A percentile compares a stretch with the other conserved stretches of the same genome.
Evolutionary conservation across 2,329 filamentous ascomycete species (phyloP).

Genomic region (Nannizziopsis barbatae): DNA sequence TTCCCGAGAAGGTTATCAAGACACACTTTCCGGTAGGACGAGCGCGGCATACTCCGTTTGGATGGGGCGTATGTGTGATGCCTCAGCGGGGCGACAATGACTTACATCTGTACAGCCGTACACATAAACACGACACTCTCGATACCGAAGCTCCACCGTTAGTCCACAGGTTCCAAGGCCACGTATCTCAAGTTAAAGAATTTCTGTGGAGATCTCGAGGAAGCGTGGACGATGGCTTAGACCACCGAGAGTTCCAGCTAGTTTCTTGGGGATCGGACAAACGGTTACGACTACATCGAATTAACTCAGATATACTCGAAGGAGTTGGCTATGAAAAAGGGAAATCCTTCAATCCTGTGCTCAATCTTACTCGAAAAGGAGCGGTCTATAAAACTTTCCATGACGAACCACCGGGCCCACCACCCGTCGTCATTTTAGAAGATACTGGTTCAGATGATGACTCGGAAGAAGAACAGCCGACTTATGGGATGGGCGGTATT

Average conservation of each 20-base stretch:
- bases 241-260: conserved; percentile 81
- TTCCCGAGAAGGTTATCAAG: conserved; percentile 63
- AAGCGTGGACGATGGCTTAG: conserved; percentile 53
- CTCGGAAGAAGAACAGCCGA: neutral
- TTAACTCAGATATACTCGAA: conserved; percentile 53
- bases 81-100: conserved; percentile 78
- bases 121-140: conserved; percentile 24
- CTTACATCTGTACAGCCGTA: conserved; percentile 70
- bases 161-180: conserved; percentile 44
- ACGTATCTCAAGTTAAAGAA: conserved; percentile 64
- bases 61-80: conserved; percentile 76
- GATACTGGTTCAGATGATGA: neutral
- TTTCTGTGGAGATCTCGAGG: conserved; percentile 82
- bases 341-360: conserved; percentile 49
- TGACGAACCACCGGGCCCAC: conserved; percentile 30
- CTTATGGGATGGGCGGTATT: conserved; percentile 39
- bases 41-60: conserved; percentile 83
- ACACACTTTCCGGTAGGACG: conserved; percentile 85
- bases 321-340: conserved; percentile 65
- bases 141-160: conserved; percentile 31
- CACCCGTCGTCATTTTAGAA: neutral
- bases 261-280: conserved; percentile 88
- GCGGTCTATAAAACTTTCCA: conserved; percentile 78
- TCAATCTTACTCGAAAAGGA: conserved; percentile 69
- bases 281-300: conserved; percentile 64